Conservation (phyloP, 108 stramenopile genomes). For the Pseudonitzschia multistriata region DNA sequence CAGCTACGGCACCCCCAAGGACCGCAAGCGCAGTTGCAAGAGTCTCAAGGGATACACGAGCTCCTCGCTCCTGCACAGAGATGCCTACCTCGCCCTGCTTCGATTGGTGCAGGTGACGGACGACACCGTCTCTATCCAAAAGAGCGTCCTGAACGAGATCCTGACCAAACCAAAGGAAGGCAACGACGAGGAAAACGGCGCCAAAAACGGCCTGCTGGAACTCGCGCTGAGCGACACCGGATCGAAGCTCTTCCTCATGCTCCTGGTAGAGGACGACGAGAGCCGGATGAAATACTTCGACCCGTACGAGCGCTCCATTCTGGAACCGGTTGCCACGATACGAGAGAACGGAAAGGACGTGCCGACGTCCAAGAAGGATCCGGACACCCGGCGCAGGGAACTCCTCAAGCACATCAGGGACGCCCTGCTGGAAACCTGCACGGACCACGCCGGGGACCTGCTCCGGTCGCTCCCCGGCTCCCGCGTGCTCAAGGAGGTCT, state of each 20-base stretch:
- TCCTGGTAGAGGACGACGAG: conserved; percentile 63
- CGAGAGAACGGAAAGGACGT: conserved; percentile 54
- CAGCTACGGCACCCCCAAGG: conserved; percentile 87
- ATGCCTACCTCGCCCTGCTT: conserved; percentile 89
- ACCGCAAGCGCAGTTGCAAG: conserved; percentile 89
- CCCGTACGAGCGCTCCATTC: conserved; percentile 79
- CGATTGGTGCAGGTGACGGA: conserved; percentile 87
- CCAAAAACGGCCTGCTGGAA: conserved; percentile 45
- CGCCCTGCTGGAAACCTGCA: conserved; percentile 64
- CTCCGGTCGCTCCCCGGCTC: conserved; percentile 76
- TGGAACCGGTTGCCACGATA: conserved; percentile 47
- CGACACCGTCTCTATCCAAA: conserved; percentile 93
- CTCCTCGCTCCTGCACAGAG: conserved; percentile 82
- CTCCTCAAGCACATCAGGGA: conserved; percentile 72
- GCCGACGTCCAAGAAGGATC: conserved; percentile 83
- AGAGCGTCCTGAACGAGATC: conserved; percentile 82
- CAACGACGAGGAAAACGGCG: conserved; percentile 19
- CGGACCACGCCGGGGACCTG: conserved; percentile 64
- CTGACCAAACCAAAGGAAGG: conserved; percentile 23
- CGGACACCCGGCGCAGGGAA: conserved; percentile 77
- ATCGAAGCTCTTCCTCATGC: conserved; percentile 83
- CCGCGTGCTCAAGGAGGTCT: conserved; percentile 77
- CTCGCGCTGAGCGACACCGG: conserved; percentile 75
- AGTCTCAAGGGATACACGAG: conserved; percentile 88
- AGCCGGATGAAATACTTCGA: conserved; percentile 75